Evolutionary conservation across 495 filamentous ascomycete species (phyloP).

Genomic region (Aspergillus carlsbadensis): DNA sequence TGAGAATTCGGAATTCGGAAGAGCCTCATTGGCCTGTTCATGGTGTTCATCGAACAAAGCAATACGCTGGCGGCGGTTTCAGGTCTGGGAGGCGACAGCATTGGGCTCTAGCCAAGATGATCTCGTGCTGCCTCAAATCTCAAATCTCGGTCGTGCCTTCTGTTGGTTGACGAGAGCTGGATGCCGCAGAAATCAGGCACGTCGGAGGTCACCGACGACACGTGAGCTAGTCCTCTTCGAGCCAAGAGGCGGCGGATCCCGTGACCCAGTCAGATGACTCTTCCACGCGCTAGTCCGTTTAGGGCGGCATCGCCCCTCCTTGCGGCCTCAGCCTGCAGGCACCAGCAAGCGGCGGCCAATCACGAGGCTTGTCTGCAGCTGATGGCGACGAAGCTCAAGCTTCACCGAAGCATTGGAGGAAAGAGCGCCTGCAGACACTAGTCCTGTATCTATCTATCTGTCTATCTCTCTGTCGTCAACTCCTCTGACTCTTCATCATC

Average conservation of each 20-base stretch:
- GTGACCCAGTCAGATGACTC: constrained; percentile 1
- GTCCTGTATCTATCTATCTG: neutral
- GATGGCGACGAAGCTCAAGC: no score
- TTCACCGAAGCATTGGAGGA: neutral
- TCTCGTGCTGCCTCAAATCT: no score
- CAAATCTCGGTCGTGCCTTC: no score
- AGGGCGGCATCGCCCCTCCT: neutral
- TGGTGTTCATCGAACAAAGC: no score
- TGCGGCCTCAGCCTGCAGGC: constrained; percentile 7
- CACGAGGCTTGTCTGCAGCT: neutral
- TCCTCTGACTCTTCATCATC: neutral
- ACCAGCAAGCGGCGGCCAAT: neutral
- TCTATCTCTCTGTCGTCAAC: no score
- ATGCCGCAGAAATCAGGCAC: neutral
- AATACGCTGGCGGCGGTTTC: no score
- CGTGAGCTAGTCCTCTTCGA: neutral
- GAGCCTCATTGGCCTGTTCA: no score
- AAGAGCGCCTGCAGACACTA: neutral
- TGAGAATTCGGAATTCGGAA: no score
- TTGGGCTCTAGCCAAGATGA: no score
- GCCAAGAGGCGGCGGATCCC: neutral
- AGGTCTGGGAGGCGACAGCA: no score
- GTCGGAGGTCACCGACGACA: neutral
- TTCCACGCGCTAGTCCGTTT: neutral
- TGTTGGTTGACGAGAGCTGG: neutral